Evolutionary conservation across 106 monocot species (phyloP).

Genomic region (Phalaenopsis equestris): DNA sequence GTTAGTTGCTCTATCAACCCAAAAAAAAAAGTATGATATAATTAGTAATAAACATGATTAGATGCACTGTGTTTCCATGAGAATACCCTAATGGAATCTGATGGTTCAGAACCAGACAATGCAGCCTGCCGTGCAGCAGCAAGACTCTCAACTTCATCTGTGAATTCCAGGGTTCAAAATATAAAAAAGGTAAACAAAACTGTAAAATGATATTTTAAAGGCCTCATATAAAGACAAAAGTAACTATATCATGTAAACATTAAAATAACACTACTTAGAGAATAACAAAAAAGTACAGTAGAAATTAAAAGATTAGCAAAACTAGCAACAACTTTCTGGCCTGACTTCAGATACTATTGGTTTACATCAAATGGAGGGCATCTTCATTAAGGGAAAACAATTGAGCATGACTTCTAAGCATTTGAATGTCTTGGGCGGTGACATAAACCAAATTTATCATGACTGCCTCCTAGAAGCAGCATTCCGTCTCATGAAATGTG

Average conservation of each 20-base stretch:
- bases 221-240: neutral
- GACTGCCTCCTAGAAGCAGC: too few relatives aligned
- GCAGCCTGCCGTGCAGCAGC: constrained; percentile 96
- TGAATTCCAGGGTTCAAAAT: constrained; percentile 7
- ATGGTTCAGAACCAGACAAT: constrained; percentile 95
- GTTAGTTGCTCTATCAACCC: neutral
- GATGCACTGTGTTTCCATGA: neutral
- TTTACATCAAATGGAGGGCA: neutral
- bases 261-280: neutral
- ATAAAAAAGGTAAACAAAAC: neutral
- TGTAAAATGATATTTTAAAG: neutral
- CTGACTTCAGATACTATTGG: too few relatives aligned
- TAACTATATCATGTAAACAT: neutral
- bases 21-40: neutral
- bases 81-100: constrained; percentile 90
- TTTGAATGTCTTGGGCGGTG: too few relatives aligned
- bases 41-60: neutral
- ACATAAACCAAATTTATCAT: too few relatives aligned
- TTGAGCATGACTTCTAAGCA: too few relatives aligned
- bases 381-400: neutral
- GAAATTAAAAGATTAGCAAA: neutral
- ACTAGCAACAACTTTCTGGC: neutral
- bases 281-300: neutral
- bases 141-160: constrained; percentile 99
- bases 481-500: too few relatives aligned